These are phyloP conservation scores for Nakazawaea molendinolei DNA, from an alignment of 805 yeast species.

Conservation along the genomic window DNA sequence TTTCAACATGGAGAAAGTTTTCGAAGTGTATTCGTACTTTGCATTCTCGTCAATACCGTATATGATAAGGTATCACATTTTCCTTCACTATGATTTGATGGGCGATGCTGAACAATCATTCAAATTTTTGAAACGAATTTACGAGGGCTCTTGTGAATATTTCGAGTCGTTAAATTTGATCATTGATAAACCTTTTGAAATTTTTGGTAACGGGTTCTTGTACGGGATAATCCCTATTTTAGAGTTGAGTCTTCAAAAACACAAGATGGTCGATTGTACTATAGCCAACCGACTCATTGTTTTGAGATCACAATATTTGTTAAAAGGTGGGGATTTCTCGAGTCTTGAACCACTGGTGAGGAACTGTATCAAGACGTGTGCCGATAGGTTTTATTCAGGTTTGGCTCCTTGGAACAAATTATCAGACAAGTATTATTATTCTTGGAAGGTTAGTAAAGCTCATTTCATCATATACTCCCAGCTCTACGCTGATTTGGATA, in stretches of 20 bases:
- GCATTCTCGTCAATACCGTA: no score
- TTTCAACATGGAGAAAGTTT: no score
- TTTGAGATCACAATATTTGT: constrained; percentile 17
- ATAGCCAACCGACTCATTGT: constrained; percentile 19
- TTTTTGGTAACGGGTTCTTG: background rate
- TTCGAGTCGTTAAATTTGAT: background rate
- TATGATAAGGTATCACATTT: constrained; percentile 35
- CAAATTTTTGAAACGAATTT: no score
- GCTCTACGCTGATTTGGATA: background rate
- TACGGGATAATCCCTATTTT: constrained; percentile 1
- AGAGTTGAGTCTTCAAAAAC: constrained; percentile 1
- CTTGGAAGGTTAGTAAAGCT: constrained; percentile 8
- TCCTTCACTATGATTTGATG: constrained; percentile 33
- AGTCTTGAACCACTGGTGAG: no score
- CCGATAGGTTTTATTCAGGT: constrained; percentile 23
- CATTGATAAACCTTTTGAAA: background rate
- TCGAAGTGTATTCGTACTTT: background rate
- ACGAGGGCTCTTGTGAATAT: background rate
- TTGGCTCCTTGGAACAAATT: constrained; percentile 1
- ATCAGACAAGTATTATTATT: constrained; percentile 5
- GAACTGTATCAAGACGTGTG: constrained; percentile 17
- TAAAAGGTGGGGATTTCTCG: background rate
- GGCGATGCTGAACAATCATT: no score
- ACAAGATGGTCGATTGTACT: constrained; percentile 8
- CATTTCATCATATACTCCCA: background rate